These are phyloP conservation scores for Prunella vulgaris DNA, from an alignment of 257 asterid species.

Conservation along the genomic window DNA sequence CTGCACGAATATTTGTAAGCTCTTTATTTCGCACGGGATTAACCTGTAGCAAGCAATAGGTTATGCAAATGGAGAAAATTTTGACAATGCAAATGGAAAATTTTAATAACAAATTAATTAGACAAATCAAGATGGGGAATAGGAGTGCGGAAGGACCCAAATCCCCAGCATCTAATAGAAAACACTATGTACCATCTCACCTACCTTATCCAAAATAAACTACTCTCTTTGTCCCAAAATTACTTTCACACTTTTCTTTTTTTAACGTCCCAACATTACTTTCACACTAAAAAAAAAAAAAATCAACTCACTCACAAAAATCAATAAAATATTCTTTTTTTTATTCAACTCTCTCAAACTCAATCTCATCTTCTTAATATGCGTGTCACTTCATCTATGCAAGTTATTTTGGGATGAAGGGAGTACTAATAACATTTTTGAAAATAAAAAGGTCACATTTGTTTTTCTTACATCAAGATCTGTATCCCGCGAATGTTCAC, in stretches of 20 bases:
- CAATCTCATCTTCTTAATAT: no score
- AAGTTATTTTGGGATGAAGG: no score
- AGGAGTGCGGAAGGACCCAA: background rate
- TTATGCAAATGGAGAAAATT: background rate
- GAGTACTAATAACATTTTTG: background rate
- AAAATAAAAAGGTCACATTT: background rate
- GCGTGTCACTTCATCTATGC: no score
- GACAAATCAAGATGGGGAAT: background rate
- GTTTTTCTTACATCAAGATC: conserved; percentile 86
- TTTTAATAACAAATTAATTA: background rate
- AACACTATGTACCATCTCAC: background rate
- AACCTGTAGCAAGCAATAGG: conserved; percentile 45
- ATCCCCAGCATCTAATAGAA: background rate
- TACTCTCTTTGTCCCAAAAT: no score
- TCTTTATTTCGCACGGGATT: conserved; percentile 88
- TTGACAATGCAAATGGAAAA: conserved; percentile 2
- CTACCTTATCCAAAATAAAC: background rate
- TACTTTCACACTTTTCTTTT: no score
- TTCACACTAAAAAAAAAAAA: no score
- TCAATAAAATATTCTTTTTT: no score
- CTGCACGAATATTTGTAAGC: conserved; percentile 77
- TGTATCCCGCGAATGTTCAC: conserved; percentile 94
- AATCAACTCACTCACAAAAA: no score
- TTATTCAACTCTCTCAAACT: no score
- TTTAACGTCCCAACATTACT: no score